These are phyloP conservation scores for Cladophialophora yegresii DNA, from an alignment of 2,329 filamentous ascomycete species.

Conservation along the genomic window DNA sequence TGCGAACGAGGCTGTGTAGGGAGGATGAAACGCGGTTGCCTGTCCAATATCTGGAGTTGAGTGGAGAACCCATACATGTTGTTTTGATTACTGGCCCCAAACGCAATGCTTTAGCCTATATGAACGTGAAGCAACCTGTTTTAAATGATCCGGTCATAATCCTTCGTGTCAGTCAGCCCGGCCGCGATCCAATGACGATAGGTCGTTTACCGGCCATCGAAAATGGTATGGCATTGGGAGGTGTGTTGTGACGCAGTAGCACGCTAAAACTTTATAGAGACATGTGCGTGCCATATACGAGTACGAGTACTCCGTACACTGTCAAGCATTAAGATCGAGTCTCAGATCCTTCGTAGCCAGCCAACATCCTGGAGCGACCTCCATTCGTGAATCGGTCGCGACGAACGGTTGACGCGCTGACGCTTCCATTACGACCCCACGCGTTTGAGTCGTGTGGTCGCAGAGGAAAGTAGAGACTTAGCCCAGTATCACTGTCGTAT, in stretches of 20 bases:
- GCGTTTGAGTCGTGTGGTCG: neutral
- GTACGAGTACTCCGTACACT: neutral
- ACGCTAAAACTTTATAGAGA: neutral
- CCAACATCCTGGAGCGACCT: neutral
- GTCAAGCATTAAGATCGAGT: neutral
- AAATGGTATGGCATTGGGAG: neutral
- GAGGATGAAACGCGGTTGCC: conserved; percentile 18
- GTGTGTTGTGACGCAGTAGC: neutral
- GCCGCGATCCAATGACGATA: neutral
- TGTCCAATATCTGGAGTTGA: neutral
- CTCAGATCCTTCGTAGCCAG: neutral
- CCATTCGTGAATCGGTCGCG: neutral
- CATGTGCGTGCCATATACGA: neutral
- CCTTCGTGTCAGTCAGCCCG: neutral
- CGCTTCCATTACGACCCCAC: neutral
- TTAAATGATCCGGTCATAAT: neutral
- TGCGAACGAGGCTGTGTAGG: conserved; percentile 13
- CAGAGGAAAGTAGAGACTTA: neutral
- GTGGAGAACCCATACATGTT: neutral
- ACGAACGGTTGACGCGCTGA: neutral
- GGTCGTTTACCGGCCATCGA: neutral
- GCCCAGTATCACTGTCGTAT: neutral
- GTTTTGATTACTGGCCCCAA: neutral
- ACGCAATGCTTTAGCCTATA: neutral
- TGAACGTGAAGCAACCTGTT: neutral